Conservation (phyloP, 1,139 yeast species). For the Candida pseudoviswanathii region DNA sequence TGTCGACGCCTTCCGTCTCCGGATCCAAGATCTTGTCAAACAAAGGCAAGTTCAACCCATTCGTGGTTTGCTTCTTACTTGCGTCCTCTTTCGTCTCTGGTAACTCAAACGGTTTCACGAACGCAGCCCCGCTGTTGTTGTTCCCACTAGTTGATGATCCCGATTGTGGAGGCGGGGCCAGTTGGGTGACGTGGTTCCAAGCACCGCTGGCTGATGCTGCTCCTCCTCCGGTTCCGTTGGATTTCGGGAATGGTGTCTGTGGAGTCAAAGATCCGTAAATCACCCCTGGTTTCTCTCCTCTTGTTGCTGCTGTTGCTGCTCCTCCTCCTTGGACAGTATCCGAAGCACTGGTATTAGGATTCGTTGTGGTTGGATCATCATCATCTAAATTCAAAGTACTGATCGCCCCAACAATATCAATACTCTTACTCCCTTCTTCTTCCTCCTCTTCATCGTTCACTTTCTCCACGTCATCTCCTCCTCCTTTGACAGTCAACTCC, state of each 20-base stretch:
- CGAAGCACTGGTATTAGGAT: background rate
- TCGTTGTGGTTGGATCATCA: constrained; percentile 21
- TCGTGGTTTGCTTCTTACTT: constrained; percentile 11
- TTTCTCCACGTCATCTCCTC: background rate
- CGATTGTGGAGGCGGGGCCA: constrained; percentile 40
- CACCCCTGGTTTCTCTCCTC: background rate
- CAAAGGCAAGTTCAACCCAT: constrained; percentile 13
- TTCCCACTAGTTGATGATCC: constrained; percentile 5
- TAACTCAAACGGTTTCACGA: constrained; percentile 37
- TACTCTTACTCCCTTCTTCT: constrained; percentile 16
- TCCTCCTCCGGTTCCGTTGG: background rate
- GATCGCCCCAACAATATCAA: constrained; percentile 48
- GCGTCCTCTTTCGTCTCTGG: constrained; percentile 30
- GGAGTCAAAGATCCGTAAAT: constrained; percentile 35
- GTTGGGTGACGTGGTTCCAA: constrained; percentile 28
- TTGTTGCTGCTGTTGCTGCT: constrained; percentile 2
- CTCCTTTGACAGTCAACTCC: background rate
- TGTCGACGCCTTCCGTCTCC: background rate
- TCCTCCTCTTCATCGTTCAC: constrained; percentile 3
- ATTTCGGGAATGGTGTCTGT: constrained; percentile 23
- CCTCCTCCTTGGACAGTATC: no score
- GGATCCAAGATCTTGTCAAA: constrained; percentile 6
- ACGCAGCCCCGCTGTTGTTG: constrained; percentile 16
- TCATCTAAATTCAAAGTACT: constrained; percentile 44
- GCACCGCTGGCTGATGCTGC: background rate